phyloP scores from a whole-genome alignment of 768 basidiomycete genomes.

The Pisolithus albus region DNA sequence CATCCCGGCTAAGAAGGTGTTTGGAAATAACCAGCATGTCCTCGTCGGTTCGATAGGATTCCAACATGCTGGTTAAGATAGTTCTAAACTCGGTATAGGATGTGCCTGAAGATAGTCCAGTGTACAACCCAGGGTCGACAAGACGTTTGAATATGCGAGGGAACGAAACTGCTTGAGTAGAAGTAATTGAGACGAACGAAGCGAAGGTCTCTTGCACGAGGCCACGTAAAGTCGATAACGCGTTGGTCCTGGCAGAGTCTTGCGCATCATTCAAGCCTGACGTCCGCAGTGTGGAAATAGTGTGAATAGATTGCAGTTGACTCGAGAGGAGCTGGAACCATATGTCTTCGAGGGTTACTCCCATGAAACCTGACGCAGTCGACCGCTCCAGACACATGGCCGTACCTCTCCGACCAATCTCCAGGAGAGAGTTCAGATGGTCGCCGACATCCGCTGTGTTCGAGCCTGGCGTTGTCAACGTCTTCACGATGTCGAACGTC shows the following conservation, averaged over 20 bases:
- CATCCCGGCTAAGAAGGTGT: conserved; percentile 71
- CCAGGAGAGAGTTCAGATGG: conserved; percentile 45
- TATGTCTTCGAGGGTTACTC: conserved; percentile 64
- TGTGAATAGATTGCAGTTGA: conserved; percentile 75
- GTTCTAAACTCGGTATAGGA: conserved; percentile 87
- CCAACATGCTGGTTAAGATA: conserved; percentile 92
- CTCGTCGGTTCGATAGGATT: conserved; percentile 87
- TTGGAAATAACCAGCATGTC: conserved; percentile 85
- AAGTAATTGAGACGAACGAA: conserved; percentile 76
- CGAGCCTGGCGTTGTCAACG: conserved; percentile 22
- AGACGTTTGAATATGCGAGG: conserved; percentile 89
- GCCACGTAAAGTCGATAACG: conserved; percentile 50
- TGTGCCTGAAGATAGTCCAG: conserved; percentile 46
- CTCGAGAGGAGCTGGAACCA: conserved; percentile 85
- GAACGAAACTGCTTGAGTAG: conserved; percentile 77
- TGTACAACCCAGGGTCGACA: conserved; percentile 60
- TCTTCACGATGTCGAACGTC: conserved; percentile 37
- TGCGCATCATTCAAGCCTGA: conserved; percentile 17
- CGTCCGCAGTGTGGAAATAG: conserved; percentile 42
- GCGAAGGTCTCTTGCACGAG: conserved; percentile 83
- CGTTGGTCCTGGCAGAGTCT: conserved; percentile 14
- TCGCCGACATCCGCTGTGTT: conserved; percentile 22
- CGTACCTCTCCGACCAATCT: conserved; percentile 55
- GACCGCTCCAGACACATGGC: conserved; percentile 68
- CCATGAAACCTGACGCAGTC: conserved; percentile 30